A percentile compares a stretch with the other conserved stretches of the same genome.
These are phyloP conservation scores for Rhazya stricta DNA, from an alignment of 257 asterid species.

Conservation along the genomic window DNA sequence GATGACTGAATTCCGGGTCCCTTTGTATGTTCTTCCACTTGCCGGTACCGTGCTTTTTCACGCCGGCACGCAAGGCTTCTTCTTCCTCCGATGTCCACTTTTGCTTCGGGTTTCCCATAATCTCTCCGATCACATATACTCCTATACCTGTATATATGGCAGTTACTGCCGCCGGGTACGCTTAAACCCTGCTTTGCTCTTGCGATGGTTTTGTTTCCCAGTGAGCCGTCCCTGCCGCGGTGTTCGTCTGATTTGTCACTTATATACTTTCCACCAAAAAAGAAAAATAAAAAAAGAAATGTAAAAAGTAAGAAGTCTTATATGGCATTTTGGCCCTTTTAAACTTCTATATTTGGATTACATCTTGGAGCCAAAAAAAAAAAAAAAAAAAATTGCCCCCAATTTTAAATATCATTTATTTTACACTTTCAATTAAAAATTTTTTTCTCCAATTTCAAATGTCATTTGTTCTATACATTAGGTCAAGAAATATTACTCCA, in stretches of 20 bases:
- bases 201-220: neutral
- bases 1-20: slow-evolving; percentile 34
- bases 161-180: neutral
- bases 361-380: too few relatives aligned
- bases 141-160: neutral
- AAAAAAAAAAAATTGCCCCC: too few relatives aligned
- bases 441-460: too few relatives aligned
- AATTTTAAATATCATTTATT: too few relatives aligned
- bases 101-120: slow-evolving; percentile 36
- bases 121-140: neutral
- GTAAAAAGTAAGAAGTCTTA: too few relatives aligned
- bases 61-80: slow-evolving; percentile 37
- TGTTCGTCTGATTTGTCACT: neutral
- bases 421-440: too few relatives aligned
- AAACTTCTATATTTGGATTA: neutral
- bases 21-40: slow-evolving; percentile 33
- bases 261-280: neutral
- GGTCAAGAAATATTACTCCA: too few relatives aligned
- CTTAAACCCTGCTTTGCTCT: slow-evolving; percentile 8
- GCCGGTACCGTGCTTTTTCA: slow-evolving; percentile 37
- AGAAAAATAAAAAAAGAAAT: neutral
- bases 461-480: too few relatives aligned
- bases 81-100: slow-evolving; percentile 43
- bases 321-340: neutral
- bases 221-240: neutral